Evolutionary conservation across 23 red algal species (phyloP).

Genomic region (Gracilaria domingensis): DNA sequence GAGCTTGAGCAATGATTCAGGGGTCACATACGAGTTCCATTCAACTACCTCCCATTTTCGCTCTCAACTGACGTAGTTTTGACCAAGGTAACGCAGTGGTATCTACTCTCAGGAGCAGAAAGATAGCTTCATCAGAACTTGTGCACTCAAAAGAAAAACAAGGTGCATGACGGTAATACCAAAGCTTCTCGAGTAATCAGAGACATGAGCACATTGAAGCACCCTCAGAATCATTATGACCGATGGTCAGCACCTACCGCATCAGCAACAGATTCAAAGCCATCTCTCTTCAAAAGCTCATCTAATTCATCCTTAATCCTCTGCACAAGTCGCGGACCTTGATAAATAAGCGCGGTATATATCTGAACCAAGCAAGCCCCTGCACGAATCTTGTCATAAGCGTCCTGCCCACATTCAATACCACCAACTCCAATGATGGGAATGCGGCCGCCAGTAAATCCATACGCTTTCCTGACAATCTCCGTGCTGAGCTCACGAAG

Average conservation of each 20-base stretch:
- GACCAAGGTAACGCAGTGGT: too few species aligned
- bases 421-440: constrained; percentile 91
- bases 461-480: constrained; percentile 67
- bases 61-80: too few species aligned
- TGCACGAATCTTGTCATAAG: constrained; percentile 95
- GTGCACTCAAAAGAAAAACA: too few species aligned
- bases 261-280: constrained; percentile 78
- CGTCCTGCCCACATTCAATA: constrained; percentile 82
- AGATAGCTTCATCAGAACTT: too few species aligned
- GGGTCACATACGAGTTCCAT: too few species aligned
- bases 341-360: constrained; percentile 88
- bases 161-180: too few species aligned
- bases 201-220: background rate
- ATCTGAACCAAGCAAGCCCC: constrained; percentile 93
- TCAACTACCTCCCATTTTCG: too few species aligned
- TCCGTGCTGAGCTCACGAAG: constrained; percentile 66
- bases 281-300: constrained; percentile 84
- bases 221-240: background rate
- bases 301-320: constrained; percentile 85
- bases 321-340: constrained; percentile 74
- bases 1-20: too few species aligned
- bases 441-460: constrained; percentile 64
- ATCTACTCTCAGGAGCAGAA: too few species aligned
- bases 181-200: too few species aligned
- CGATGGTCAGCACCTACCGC: constrained; percentile 87